Evolutionary conservation across 2,329 filamentous ascomycete genomes (phyloP).

Genomic region (Aspergillus nomiae): DNA sequence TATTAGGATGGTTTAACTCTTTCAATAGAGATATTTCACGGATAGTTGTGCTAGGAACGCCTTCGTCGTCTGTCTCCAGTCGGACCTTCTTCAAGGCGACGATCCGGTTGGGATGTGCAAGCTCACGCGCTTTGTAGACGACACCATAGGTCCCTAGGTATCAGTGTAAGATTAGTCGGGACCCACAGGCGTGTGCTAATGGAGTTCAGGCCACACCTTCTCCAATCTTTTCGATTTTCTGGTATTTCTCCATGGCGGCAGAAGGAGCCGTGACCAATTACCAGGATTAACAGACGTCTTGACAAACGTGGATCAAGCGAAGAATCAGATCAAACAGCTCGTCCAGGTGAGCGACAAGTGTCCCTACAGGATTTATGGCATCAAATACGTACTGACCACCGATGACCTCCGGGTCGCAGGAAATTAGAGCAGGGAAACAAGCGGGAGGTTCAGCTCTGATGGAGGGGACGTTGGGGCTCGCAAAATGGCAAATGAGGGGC

Average conservation of each 20-base stretch:
- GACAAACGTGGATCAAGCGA: background rate
- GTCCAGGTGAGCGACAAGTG: background rate
- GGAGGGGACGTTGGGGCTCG: background rate
- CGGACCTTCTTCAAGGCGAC: conserved; percentile 95
- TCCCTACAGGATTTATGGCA: background rate
- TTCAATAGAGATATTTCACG: conserved; percentile 93
- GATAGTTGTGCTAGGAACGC: conserved; percentile 91
- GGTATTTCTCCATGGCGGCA: conserved; percentile 82
- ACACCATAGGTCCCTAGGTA: conserved; percentile 83
- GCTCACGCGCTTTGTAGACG: conserved; percentile 90
- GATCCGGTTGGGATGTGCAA: conserved; percentile 78
- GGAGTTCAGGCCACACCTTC: conserved; percentile 63
- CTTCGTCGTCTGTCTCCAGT: conserved; percentile 92
- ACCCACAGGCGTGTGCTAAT: background rate
- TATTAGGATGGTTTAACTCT: conserved; percentile 90
- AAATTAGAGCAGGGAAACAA: background rate
- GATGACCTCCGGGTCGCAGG: background rate
- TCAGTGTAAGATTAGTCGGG: background rate
- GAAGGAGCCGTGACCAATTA: background rate
- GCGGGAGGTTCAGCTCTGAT: background rate
- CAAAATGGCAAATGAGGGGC: background rate
- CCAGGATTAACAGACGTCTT: background rate
- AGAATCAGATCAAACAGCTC: background rate
- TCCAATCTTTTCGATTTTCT: conserved; percentile 95
- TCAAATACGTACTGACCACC: background rate